Conservation (phyloP, 345 rosid species). For the Boechera retrofracta region DNA sequence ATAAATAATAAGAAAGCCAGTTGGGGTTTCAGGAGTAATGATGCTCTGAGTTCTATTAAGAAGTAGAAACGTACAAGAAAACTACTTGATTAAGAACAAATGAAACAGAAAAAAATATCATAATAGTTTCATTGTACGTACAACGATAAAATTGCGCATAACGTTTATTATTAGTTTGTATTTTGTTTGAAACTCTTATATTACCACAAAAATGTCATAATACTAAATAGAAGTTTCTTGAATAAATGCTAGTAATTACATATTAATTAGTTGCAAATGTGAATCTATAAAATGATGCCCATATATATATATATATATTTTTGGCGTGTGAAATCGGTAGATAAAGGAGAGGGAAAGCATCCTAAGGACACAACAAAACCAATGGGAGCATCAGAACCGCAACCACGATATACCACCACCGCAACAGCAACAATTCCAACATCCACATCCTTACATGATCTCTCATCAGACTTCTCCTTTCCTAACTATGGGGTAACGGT, state of each 20-base stretch:
- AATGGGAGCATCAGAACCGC: constrained; percentile 57
- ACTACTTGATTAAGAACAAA: not conserved
- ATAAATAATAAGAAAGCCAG: no score
- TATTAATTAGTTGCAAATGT: not conserved
- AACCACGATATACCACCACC: constrained; percentile 44
- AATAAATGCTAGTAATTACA: not conserved
- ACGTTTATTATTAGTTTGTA: not conserved
- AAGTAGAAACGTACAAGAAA: constrained; percentile 14
- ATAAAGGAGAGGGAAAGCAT: constrained; percentile 62
- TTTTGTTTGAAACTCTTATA: not conserved
- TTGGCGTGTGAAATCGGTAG: constrained; percentile 39
- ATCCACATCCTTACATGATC: constrained; percentile 47
- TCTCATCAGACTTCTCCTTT: constrained; percentile 53
- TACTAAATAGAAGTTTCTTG: not conserved
- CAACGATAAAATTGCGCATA: not conserved
- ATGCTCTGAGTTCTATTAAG: not conserved
- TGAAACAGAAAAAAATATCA: not conserved
- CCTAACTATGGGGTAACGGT: constrained; percentile 54
- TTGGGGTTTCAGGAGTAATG: no score
- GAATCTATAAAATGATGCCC: not conserved
- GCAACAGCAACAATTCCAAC: constrained; percentile 50
- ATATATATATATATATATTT: not conserved
- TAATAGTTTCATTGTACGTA: not conserved
- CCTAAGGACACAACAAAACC: constrained; percentile 48
- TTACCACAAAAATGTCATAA: not conserved